Percentiles rank a stretch among this genome's conserved stretches.
These are phyloP conservation scores for Iris pallida DNA, from an alignment of 116 monocot species.

Conservation along the genomic window DNA sequence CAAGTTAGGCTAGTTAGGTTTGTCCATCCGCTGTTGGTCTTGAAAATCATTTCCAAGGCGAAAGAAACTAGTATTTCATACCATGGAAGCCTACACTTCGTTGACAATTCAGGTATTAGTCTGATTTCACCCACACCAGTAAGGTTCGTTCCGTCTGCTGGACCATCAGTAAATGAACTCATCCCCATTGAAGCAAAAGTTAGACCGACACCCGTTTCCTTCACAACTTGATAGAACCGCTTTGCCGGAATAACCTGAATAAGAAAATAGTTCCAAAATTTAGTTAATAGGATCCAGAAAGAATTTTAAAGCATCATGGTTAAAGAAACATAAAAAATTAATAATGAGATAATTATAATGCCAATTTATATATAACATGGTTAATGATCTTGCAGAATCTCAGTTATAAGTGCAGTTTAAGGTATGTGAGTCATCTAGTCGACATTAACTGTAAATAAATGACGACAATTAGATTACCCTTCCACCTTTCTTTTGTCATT, in stretches of 20 bases:
- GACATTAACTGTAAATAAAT: neutral
- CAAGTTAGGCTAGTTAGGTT: neutral
- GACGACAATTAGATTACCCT: neutral
- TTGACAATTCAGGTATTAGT: constrained; percentile 79
- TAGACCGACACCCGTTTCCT: constrained; percentile 72
- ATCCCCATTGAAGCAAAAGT: constrained; percentile 71
- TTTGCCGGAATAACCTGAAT: constrained; percentile 67
- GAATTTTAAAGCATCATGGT: neutral
- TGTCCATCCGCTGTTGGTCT: neutral
- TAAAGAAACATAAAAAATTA: neutral
- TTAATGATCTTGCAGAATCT: neutral
- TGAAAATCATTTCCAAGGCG: neutral
- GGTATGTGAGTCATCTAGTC: neutral
- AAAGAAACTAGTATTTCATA: constrained; percentile 24
- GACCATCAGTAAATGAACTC: constrained; percentile 67
- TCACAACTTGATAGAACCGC: constrained; percentile 77
- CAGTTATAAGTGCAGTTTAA: neutral
- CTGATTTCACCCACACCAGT: constrained; percentile 85
- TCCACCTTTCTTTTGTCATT: neutral
- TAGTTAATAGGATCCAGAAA: constrained; percentile 7
- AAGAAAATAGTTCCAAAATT: constrained; percentile 7
- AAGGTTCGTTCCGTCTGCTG: constrained; percentile 62
- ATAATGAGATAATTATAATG: neutral
- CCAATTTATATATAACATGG: neutral
- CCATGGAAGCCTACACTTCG: constrained; percentile 77